A percentile compares a stretch with the other conserved stretches of the same genome.
phyloP scores from a whole-genome alignment of 129 eudicot genomes.

The Helichrysum umbraculigerum region DNA sequence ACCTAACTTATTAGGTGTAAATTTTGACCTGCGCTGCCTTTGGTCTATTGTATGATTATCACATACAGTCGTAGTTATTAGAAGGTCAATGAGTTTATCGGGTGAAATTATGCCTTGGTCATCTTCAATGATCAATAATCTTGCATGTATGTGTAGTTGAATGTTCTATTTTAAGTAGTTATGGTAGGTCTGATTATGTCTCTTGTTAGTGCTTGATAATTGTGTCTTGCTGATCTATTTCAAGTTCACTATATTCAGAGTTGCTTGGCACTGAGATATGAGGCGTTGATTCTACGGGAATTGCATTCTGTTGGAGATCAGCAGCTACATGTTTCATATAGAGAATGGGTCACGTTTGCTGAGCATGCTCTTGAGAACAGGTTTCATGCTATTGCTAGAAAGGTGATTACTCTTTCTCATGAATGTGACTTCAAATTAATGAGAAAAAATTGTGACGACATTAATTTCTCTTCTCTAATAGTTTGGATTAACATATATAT shows the following conservation, averaged over 20 bases:
- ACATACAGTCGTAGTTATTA: neutral
- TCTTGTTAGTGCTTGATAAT: neutral
- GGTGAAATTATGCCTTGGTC: neutral
- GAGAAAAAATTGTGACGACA: neutral
- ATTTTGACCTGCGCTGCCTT: neutral
- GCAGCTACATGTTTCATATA: constrained; percentile 50
- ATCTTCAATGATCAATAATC: neutral
- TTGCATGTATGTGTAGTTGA: neutral
- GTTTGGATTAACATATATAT: neutral
- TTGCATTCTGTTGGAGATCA: constrained; percentile 42
- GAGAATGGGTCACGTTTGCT: constrained; percentile 80
- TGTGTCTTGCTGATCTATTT: neutral
- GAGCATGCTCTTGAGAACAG: constrained; percentile 63
- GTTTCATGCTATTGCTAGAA: constrained; percentile 62
- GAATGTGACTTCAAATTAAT: neutral
- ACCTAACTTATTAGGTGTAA: neutral
- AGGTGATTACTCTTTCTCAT: constrained; percentile 39
- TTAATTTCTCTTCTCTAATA: neutral
- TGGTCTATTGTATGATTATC: neutral
- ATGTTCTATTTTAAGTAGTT: neutral
- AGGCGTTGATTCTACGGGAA: constrained; percentile 71
- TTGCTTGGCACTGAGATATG: constrained; percentile 90
- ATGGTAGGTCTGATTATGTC: neutral
- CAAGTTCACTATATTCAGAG: constrained; percentile 43
- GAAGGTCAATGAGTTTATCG: constrained; percentile 1